Base-by-base conservation (phyloP, 225 moss, liverwort and hornwort species). In the Marchantia polymorpha region DNA sequence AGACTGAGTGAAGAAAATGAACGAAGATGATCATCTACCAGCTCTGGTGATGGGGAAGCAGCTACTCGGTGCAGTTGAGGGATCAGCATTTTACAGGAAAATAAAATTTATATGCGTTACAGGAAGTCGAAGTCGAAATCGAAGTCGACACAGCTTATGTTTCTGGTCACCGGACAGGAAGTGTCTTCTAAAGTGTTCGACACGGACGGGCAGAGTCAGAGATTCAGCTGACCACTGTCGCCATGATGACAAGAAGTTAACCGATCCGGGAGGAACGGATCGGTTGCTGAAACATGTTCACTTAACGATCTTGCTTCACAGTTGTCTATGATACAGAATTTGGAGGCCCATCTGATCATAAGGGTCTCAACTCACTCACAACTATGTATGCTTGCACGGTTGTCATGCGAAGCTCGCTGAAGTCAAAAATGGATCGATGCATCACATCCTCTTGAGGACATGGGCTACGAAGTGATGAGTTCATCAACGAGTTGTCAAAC, bases 311-410 rank as follows among this genome's bases (percentile, higher is more conserved):
- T 61, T 61, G 58, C 19, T 58, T 58, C 58, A 67, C 29, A 8
- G 67, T 67, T 67, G 10, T 31, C 67, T 67, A 67, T 67, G 30
- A 31, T 67, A 67, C 67, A 67, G 27, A 31, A 30, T 67, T 29
- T 26, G 13, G 14, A 67, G 30, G 13, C 56, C 30, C 67, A 29
- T 9, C 8, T 27, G 23, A 14, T 25, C 25, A 13, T 9, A 14
- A 13, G 29, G 67, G 29, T 2, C 12, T 67, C 15, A 29, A 13
- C 29, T 67, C 67, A 67, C 30, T 12, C 67, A 67, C 29, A 67
- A 11, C 8, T 31, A 61, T 16, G 15, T 67, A 26, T 30, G 67
- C 26, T 67, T 13, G 31, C 31, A 67, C 27, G 23, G 67, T 67
- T 67, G 0, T 10, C n/a, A 23, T 61, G 15, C n/a, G 61, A 61